Evolutionary conservation across 2,329 filamentous ascomycete genomes (phyloP).

Genomic region (Grosmannia huntii): DNA sequence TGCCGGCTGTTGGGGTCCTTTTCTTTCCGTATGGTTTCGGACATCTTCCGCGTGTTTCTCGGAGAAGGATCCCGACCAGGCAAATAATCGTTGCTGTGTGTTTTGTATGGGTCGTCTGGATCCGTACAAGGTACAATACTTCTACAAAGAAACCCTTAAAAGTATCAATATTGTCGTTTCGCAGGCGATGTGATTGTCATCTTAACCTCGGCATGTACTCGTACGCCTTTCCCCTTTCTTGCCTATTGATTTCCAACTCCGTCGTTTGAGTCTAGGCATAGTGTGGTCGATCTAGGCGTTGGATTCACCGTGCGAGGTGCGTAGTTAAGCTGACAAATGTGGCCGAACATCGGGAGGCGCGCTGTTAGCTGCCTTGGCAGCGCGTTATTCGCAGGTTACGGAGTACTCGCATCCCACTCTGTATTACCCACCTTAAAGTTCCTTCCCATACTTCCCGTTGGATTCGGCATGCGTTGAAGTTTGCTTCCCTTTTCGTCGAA

Average conservation of each 20-base stretch:
- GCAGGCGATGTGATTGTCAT: too few relatives aligned
- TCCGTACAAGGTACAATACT: too few relatives aligned
- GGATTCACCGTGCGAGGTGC: not conserved
- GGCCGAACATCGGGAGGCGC: not conserved
- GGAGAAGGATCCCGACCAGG: too few relatives aligned
- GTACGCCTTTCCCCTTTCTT: not conserved
- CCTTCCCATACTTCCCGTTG: not conserved
- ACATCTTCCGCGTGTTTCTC: too few relatives aligned
- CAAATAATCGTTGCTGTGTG: too few relatives aligned
- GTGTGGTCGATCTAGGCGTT: not conserved
- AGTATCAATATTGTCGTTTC: too few relatives aligned
- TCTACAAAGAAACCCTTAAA: too few relatives aligned
- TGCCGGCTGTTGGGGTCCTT: not conserved
- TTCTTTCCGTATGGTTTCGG: not conserved
- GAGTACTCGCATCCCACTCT: too few relatives aligned
- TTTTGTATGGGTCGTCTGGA: too few relatives aligned
- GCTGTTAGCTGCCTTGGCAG: not conserved
- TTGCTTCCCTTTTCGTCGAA: not conserved
- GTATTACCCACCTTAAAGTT: not conserved
- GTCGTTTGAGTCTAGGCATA: not conserved
- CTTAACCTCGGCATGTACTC: too few relatives aligned
- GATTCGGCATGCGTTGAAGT: not conserved
- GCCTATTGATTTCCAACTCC: not conserved
- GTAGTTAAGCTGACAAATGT: not conserved
- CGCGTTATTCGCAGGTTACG: not conserved